phyloP scores from a whole-genome alignment of 352 stramenopile genomes.

The Thalassiosira livingstoniorum region DNA sequence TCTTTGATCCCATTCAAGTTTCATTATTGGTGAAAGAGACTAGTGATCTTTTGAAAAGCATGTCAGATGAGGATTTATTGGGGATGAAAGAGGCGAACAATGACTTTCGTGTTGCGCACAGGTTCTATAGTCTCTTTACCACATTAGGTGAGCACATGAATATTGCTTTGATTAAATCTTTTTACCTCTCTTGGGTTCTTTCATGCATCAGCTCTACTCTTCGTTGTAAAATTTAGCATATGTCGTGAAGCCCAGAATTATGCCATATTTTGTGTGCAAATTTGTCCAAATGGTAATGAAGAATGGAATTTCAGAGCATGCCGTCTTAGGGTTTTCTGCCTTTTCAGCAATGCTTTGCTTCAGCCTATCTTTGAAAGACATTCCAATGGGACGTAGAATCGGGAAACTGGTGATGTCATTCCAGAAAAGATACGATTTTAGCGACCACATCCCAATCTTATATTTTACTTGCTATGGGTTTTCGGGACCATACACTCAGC shows the following conservation, averaged over 20 bases:
- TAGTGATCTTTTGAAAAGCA: no score
- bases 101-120: neutral
- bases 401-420: conserved; percentile 35
- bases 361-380: conserved; percentile 17
- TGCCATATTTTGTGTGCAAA: no score
- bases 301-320: conserved; percentile 44
- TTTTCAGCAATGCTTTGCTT: conserved; percentile 33
- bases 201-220: no score
- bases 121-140: neutral
- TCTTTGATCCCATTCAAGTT: conserved; percentile 11
- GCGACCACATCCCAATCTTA: conserved; percentile 27
- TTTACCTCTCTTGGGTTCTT: no score
- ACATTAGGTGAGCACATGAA: conserved; percentile 7
- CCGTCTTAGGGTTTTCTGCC: conserved; percentile 28
- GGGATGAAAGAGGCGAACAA: conserved; percentile 29
- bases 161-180: no score
- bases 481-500: conserved; percentile 23
- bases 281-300: no score
- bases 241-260: no score
- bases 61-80: conserved; percentile 33
- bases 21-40: no score
- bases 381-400: conserved; percentile 27
- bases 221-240: conserved; percentile 24
- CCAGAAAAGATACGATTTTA: conserved; percentile 30
- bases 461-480: conserved; percentile 39